Evolutionary conservation across 2,329 filamentous ascomycete genomes (phyloP).

Genomic region (Aspergillus intermedius): DNA sequence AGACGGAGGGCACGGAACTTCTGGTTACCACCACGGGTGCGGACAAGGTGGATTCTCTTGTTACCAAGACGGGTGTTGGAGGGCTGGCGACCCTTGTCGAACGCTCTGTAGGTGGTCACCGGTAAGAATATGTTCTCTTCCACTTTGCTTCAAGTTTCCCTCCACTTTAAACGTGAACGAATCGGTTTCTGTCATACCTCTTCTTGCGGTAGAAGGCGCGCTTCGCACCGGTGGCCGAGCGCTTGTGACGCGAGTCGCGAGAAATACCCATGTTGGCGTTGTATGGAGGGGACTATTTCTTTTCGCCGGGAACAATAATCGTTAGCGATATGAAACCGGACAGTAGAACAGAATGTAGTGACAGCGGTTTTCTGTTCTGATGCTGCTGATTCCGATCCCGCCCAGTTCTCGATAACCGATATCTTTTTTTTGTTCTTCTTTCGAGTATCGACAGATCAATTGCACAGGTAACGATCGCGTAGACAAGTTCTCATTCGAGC

Average conservation of each 20-base stretch:
- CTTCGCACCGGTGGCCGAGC: slow-evolving; percentile 98
- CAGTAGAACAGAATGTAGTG: slow-evolving; percentile 8
- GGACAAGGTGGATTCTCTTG: slow-evolving; percentile 95
- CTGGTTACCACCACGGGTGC: slow-evolving; percentile 96
- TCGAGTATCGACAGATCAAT: background rate
- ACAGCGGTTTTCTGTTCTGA: background rate
- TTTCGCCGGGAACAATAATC: slow-evolving; percentile 3
- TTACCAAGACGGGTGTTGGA: slow-evolving; percentile 98
- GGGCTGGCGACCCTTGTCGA: slow-evolving; percentile 99
- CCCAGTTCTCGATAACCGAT: background rate
- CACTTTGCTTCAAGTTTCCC: background rate
- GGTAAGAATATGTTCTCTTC: slow-evolving; percentile 53
- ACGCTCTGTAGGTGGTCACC: slow-evolving; percentile 72
- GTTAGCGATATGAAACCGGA: slow-evolving; percentile 2
- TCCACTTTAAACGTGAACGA: background rate
- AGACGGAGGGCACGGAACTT: slow-evolving; percentile 99
- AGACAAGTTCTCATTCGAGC: background rate
- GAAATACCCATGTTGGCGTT: slow-evolving; percentile 97
- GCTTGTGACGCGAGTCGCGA: slow-evolving; percentile 99
- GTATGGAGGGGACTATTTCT: slow-evolving; percentile 48
- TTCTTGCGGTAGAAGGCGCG: slow-evolving; percentile 75
- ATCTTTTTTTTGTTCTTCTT: background rate
- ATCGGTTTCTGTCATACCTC: slow-evolving; percentile 43
- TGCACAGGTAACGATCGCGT: background rate
- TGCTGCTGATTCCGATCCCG: slow-evolving; percentile 9